These are phyloP conservation scores for Caloboletus firmus DNA, from an alignment of 1,284 basidiomycete species.

Conservation along the genomic window DNA sequence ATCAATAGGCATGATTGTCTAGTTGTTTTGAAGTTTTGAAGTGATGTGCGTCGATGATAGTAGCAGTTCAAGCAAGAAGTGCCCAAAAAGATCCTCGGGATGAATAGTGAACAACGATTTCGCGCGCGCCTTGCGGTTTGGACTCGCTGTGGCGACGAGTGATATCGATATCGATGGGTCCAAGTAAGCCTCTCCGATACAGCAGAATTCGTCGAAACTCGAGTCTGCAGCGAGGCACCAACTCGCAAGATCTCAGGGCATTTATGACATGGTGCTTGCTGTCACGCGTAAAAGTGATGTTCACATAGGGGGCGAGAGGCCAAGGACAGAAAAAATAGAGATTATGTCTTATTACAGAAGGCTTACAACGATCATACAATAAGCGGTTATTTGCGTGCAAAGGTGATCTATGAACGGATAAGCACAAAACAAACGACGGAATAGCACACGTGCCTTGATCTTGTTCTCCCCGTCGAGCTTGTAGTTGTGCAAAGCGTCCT, in stretches of 20 bases:
- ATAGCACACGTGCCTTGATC: constrained; percentile 70
- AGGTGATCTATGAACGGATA: constrained; percentile 48
- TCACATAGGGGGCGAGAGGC: constrained; percentile 18
- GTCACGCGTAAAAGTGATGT: constrained; percentile 29
- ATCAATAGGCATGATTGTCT: constrained; percentile 12
- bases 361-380: constrained; percentile 34
- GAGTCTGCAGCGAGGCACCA: constrained; percentile 22
- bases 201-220: constrained; percentile 3
- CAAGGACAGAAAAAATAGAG: constrained; percentile 11
- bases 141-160: constrained; percentile 6
- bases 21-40: constrained; percentile 4
- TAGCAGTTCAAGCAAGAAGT: constrained; percentile 7
- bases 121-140: neutral
- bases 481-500: constrained; percentile 95
- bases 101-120: constrained; percentile 7
- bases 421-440: constrained; percentile 3
- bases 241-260: constrained; percentile 27
- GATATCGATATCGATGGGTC: constrained; percentile 8
- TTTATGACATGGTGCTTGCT: constrained; percentile 24
- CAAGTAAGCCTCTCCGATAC: constrained; percentile 4
- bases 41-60: constrained; percentile 7
- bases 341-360: constrained; percentile 34
- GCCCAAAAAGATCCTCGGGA: neutral
- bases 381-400: constrained; percentile 54
- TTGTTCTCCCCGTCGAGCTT: constrained; percentile 94